These are phyloP conservation scores for Huiozyma naganishii DNA, from an alignment of 805 yeast species.

Conservation along the genomic window DNA sequence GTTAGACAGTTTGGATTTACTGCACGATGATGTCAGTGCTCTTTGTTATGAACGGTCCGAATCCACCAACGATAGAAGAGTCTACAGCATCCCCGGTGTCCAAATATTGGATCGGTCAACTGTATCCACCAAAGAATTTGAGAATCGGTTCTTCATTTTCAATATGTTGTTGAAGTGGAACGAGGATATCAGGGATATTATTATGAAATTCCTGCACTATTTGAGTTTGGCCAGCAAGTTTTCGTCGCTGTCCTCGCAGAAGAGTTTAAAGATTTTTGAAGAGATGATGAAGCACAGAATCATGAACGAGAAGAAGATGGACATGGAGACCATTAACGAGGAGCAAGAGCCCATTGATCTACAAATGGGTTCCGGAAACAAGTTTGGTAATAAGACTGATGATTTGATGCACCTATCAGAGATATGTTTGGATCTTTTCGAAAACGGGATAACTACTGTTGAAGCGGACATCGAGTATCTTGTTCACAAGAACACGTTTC, in stretches of 20 bases:
- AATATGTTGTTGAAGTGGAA: constrained; percentile 74
- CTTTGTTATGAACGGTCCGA: constrained; percentile 4
- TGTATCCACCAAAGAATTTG: constrained; percentile 6
- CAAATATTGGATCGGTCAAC: constrained; percentile 15
- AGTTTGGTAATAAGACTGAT: not conserved
- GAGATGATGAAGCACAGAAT: constrained; percentile 33
- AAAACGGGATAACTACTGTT: constrained; percentile 38
- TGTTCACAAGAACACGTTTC: constrained; percentile 44
- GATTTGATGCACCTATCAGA: constrained; percentile 1
- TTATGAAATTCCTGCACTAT: constrained; percentile 48
- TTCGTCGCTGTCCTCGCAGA: constrained; percentile 35
- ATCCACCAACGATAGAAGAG: constrained; percentile 1
- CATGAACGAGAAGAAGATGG: constrained; percentile 2
- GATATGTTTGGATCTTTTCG: constrained; percentile 29
- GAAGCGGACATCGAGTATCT: constrained; percentile 28
- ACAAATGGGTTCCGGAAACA: not conserved
- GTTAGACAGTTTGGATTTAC: constrained; percentile 9
- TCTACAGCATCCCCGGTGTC: constrained; percentile 3
- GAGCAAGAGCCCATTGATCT: not conserved
- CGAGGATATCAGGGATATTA: constrained; percentile 49
- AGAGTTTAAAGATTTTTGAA: constrained; percentile 40
- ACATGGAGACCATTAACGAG: not conserved
- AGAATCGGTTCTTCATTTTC: constrained; percentile 63
- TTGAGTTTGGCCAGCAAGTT: constrained; percentile 36
- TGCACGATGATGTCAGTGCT: constrained; percentile 15